Evolutionary conservation across 306 rosid genomes (phyloP).

Genomic region (Coriaria nepalensis): DNA sequence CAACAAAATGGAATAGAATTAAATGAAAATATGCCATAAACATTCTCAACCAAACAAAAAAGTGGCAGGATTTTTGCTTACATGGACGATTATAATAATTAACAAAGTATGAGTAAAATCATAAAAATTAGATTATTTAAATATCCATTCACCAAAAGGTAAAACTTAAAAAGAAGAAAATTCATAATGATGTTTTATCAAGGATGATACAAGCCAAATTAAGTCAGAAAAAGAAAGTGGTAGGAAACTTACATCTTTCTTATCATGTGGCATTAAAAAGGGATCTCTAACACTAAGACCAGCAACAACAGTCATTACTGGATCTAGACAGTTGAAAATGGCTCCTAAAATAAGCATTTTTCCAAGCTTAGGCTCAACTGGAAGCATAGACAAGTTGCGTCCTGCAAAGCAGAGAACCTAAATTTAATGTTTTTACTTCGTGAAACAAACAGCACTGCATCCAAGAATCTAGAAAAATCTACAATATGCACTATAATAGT

Average conservation of each 20-base stretch:
- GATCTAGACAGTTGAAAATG: conserved; percentile 81
- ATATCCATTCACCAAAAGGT: no score
- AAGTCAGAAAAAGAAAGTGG: not conserved
- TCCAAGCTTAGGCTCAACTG: conserved; percentile 96
- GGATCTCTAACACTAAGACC: conserved; percentile 97
- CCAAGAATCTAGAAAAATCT: conserved; percentile 1
- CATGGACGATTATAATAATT: no score
- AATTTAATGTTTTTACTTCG: conserved; percentile 5
- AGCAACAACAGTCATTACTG: conserved; percentile 78
- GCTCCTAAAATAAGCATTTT: conserved; percentile 92
- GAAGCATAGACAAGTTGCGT: conserved; percentile 61
- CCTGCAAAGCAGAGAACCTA: conserved; percentile 37
- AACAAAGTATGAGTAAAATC: no score
- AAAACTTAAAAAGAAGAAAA: no score
- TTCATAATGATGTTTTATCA: no score
- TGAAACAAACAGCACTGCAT: conserved; percentile 7
- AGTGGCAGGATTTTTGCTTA: no score
- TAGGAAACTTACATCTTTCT: conserved; percentile 65
- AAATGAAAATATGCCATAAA: no score
- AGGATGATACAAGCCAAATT: no score
- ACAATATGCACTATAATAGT: not conserved
- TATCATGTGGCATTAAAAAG: conserved; percentile 73
- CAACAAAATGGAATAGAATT: no score
- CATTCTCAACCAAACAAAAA: no score
- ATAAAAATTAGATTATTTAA: no score